These are phyloP conservation scores for Hibiscus mutabilis DNA, from an alignment of 345 rosid species.

Conservation along the genomic window DNA sequence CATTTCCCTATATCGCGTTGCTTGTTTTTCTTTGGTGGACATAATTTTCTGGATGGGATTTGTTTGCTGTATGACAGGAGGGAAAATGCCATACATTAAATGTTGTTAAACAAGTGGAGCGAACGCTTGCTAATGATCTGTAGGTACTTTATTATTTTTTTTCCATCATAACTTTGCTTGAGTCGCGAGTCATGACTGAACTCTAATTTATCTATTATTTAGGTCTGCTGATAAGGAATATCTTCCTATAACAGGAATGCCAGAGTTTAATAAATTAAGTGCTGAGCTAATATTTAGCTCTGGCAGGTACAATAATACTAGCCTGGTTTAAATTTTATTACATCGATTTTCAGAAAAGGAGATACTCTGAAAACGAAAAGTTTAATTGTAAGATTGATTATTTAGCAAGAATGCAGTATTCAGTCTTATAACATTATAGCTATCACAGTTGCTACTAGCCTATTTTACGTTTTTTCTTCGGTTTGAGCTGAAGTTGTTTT, in stretches of 20 bases:
- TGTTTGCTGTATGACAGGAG: conserved; percentile 38
- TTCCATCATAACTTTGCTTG: not conserved
- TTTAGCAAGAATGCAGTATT: too few relatives aligned
- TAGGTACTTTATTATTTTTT: conserved; percentile 20
- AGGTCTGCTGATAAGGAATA: conserved; percentile 87
- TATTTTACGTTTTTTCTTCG: not conserved
- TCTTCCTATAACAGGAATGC: conserved; percentile 79
- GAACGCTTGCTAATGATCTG: conserved; percentile 61
- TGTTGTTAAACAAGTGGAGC: conserved; percentile 78
- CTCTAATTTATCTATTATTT: not conserved
- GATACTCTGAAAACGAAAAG: too few relatives aligned
- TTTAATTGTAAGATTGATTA: too few relatives aligned
- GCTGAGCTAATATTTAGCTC: conserved; percentile 81
- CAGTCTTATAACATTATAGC: too few relatives aligned
- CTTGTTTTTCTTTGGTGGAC: not conserved
- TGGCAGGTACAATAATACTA: conserved; percentile 44
- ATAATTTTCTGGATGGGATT: conserved; percentile 24
- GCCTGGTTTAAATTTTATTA: not conserved
- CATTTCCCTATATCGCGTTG: not conserved
- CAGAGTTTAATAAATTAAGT: conserved; percentile 78
- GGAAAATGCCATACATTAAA: conserved; percentile 76
- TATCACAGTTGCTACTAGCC: not conserved
- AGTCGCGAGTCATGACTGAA: conserved; percentile 5
- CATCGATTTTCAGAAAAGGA: too few relatives aligned
- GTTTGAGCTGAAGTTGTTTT: not conserved